Evolutionary conservation across 306 rosid genomes (phyloP), one percentile per base, ranked within the genome.

Genomic region (Pueraria montana): DNA sequence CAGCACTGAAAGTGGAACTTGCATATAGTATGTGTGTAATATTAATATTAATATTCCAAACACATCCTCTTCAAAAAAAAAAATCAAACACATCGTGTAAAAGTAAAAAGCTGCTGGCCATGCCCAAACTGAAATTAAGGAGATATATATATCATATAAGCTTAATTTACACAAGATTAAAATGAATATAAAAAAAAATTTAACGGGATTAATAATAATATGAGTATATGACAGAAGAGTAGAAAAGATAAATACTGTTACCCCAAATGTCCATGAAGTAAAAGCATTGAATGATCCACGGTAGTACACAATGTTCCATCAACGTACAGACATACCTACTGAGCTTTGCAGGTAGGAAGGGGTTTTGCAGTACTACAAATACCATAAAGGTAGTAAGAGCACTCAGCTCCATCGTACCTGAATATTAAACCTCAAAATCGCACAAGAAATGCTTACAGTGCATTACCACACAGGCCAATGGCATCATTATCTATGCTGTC

Each of bases 321-420:
- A 65, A n/a, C n/a, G 86, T 86, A 86, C 87, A 79, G 89, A 86
- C 85, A 83, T 75, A 76, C 85, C 85, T 69, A 49, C 82, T 83
- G 82, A 83, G 67, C 32, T 66, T 72, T 64, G 77, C 88, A 86
- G 84, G 21, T 63, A 24, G 12, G 34, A n/a, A 46, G n/a, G 67
- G 23, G 18, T 75, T 77, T 53, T 21, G 49, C 80, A 40, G 89
- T 68, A 79, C 87, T 72, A 78, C 67, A 77, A 77, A 77, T 70
- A 63, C 72, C 79, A 86, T 72, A 78, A 82, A 80, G 82, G 65
- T 12, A 23, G 48, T 11, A 34, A 73, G 56, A 82, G 70, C 84
- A 78, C 70, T 66, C 66, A 56, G 5, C 71, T 79, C 79, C 85
- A 86, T 82, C 78, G 81, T 84, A 63, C 62, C 76, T 24, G 32